phyloP scores from a whole-genome alignment of 345 rosid species.

The Euphorbia lathyris region DNA sequence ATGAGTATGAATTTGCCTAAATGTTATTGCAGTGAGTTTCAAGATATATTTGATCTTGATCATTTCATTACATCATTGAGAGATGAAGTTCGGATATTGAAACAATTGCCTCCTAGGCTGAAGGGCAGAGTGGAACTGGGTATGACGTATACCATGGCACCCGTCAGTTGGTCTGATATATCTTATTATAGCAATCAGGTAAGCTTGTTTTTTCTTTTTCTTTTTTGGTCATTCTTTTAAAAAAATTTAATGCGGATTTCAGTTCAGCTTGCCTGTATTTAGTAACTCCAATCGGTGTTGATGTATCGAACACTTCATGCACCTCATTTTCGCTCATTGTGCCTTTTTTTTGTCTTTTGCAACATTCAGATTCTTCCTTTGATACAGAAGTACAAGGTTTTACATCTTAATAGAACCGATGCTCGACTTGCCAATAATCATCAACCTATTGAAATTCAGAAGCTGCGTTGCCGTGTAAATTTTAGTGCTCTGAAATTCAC shows the following conservation, averaged over 20 bases:
- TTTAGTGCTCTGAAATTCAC: constrained; percentile 84
- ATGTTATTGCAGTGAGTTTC: constrained; percentile 58
- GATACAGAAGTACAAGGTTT: constrained; percentile 72
- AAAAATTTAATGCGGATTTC: background rate
- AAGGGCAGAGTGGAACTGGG: constrained; percentile 62
- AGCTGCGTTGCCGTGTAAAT: constrained; percentile 90
- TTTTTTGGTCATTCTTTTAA: background rate
- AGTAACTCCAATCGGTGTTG: background rate
- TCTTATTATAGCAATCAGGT: constrained; percentile 75
- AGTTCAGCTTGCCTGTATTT: background rate
- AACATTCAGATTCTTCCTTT: constrained; percentile 83
- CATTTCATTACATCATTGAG: constrained; percentile 75
- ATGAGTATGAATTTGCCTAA: background rate
- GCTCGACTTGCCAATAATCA: constrained; percentile 82
- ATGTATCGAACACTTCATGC: background rate
- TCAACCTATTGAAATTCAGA: constrained; percentile 77
- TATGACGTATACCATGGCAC: constrained; percentile 63
- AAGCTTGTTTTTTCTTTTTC: background rate
- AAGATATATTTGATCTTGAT: constrained; percentile 83
- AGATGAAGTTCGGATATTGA: constrained; percentile 80
- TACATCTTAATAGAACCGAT: constrained; percentile 90
- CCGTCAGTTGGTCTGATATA: constrained; percentile 86
- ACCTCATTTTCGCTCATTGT: background rate
- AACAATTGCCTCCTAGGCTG: constrained; percentile 76
- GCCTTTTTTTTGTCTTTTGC: background rate